Evolutionary conservation across 169 alveolate species (phyloP), one percentile per base, ranked within the genome.

Genomic region (Plasmodium coatneyi): DNA sequence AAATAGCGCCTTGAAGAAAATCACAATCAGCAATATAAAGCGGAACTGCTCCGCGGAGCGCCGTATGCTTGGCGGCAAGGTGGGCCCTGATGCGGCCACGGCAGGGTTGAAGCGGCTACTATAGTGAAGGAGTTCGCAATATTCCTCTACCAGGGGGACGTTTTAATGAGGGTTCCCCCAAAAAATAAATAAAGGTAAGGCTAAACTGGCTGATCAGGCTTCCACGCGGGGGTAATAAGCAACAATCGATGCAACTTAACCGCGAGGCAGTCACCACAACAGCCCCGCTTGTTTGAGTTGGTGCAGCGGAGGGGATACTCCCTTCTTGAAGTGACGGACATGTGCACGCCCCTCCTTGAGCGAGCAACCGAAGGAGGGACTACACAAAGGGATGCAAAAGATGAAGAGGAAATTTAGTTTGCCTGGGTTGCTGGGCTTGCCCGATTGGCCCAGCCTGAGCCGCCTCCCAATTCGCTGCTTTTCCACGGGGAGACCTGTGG

Each of bases 21-120:
- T 56, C 30, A 89, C 94, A 5, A 41, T 89, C 16, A 22, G 34
- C 43, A 80, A 30, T 89, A 89, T 89, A 80, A 89, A 89, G 52
- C n/a, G 49, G n/a, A 30, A 36, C 43, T 12, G 66, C 16, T 66
- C 66, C 16, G 7, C 32, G 32, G 93, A 86, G 25, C n/a, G 80
- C 9, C 28, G 46, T 25, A 3, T 86, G 4, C 39, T 76, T n/a
- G 70, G 46, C 34, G 28, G 36, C 19, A 56, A 79, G 41, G 25
- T 16, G 43, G 54, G 32, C 34, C 84, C 70, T 1, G 25, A 79
- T 5, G 28, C 16, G 41, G n/a, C 16, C 30, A 16, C 76, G n/a
- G 36, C n/a, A 5, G 76, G n/a, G 3, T 76, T 30, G 60, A 76
- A 30, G 83, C 28, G 43, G 43, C 49, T 6, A 25, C 14, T 9